Conservation (phyloP, 305 asterid species). For the Nicotiana rustica region DNA sequence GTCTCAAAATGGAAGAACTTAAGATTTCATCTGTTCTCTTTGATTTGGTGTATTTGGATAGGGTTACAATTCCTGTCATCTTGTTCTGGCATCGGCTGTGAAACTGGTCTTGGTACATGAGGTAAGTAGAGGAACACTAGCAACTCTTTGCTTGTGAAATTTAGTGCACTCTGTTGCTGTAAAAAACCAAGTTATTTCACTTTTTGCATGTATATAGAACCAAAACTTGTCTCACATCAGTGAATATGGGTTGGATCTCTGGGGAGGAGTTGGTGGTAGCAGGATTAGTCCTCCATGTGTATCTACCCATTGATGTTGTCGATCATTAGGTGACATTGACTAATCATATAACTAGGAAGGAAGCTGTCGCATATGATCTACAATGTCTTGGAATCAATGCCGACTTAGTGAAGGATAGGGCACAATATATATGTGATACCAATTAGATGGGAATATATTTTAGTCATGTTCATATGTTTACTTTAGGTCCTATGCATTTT, state of each 20-base stretch:
- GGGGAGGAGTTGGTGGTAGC: background rate
- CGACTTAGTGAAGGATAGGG: no score
- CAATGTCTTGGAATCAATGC: no score
- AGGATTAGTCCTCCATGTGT: no score
- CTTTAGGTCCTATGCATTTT: no score
- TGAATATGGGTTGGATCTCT: slow-evolving; percentile 10
- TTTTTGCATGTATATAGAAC: background rate
- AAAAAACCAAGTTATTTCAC: background rate
- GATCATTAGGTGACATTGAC: no score
- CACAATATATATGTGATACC: no score
- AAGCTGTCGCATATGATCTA: no score
- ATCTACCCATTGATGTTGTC: no score
- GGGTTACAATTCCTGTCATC: slow-evolving; percentile 72
- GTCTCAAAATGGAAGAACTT: slow-evolving; percentile 20
- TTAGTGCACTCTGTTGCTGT: slow-evolving; percentile 14
- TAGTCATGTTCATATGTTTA: no score
- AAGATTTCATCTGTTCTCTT: slow-evolving; percentile 35
- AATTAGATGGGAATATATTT: no score
- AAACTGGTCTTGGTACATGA: slow-evolving; percentile 93
- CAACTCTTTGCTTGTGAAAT: slow-evolving; percentile 25
- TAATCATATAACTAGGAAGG: no score
- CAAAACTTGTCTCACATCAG: background rate
- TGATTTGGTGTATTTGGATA: slow-evolving; percentile 49
- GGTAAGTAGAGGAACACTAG: slow-evolving; percentile 52
- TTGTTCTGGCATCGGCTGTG: slow-evolving; percentile 72